Conservation (phyloP, 176 grass and related monocot species). For the Cocos nucifera region DNA sequence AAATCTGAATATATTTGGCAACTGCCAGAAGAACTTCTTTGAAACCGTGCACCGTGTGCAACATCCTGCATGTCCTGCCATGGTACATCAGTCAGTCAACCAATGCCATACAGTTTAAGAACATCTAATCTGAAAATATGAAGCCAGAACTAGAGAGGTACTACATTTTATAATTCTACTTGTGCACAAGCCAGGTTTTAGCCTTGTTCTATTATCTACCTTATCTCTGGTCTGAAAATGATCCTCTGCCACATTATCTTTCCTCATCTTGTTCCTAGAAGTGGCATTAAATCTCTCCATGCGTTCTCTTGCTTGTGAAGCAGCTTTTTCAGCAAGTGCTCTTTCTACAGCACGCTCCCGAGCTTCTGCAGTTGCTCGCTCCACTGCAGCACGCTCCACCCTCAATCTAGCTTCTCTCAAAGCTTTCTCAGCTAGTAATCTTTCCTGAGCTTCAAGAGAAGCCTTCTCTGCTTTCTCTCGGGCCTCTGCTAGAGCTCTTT, state of each 20-base stretch:
- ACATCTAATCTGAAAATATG: not conserved
- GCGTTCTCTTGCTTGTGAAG: constrained; percentile 4
- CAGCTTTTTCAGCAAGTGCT: constrained; percentile 5
- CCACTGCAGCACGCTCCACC: constrained; percentile 12
- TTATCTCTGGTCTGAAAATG: not conserved
- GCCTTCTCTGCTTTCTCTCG: constrained; percentile 37
- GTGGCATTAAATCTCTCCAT: constrained; percentile 4
- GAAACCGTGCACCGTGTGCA: not conserved
- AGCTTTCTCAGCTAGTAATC: constrained; percentile 2
- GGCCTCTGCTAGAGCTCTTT: constrained; percentile 37
- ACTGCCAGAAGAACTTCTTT: not conserved
- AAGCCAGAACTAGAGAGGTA: not conserved
- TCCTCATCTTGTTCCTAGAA: not conserved
- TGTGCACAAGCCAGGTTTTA: not conserved
- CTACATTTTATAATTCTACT: not conserved
- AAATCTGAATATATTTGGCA: constrained; percentile 5
- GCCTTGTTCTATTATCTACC: not conserved
- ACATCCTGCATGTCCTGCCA: constrained; percentile 1
- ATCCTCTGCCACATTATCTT: constrained; percentile 7
- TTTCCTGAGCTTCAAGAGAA: constrained; percentile 6
- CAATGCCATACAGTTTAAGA: too few relatives aligned
- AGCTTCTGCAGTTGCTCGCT: not conserved
- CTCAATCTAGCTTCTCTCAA: constrained; percentile 9
- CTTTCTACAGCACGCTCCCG: constrained; percentile 1
- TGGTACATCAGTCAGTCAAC: not conserved